Percentiles rank a stretch among this genome's conserved stretches.
These are phyloP conservation scores for Fusarium pseudoanthophilum DNA, from an alignment of 2,329 filamentous ascomycete species.

Conservation along the genomic window DNA sequence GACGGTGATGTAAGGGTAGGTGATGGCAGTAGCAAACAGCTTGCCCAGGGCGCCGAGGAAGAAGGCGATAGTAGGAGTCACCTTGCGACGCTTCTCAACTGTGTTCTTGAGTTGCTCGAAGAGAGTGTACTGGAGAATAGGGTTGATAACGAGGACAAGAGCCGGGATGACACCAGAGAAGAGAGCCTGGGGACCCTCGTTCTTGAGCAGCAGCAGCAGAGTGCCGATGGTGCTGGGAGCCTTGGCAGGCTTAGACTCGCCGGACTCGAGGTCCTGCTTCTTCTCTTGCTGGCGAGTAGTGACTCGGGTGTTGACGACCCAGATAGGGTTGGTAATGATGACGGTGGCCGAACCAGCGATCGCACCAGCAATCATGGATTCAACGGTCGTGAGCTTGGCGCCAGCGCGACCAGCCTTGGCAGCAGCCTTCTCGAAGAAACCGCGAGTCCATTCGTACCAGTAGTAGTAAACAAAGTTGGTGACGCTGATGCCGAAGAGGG, in stretches of 20 bases:
- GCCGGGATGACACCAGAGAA: conserved; percentile 95
- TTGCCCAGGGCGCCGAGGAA: conserved; percentile 93
- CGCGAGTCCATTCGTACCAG: conserved; percentile 98
- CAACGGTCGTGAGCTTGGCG: conserved; percentile 87
- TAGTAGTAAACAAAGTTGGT: conserved; percentile 99
- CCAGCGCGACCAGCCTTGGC: conserved; percentile 75
- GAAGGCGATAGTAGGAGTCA: conserved; percentile 90
- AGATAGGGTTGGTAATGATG: conserved; percentile 97
- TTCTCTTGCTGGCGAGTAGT: conserved; percentile 80
- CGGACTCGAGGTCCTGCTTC: conserved; percentile 57
- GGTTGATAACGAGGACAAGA: conserved; percentile 94
- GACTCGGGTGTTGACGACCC: conserved; percentile 99
- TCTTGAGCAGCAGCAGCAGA: conserved; percentile 79
- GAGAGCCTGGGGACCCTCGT: conserved; percentile 86
- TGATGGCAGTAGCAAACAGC: conserved; percentile 91
- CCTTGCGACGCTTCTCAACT: conserved; percentile 76
- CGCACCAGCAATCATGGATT: conserved; percentile 95
- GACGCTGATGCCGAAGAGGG: conserved; percentile 95
- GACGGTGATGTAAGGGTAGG: conserved; percentile 98
- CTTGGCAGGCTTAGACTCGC: conserved; percentile 55
- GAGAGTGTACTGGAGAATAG: conserved; percentile 97
- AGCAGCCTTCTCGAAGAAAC: conserved; percentile 85
- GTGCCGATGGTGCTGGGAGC: conserved; percentile 82
- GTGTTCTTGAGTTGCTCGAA: conserved; percentile 98
- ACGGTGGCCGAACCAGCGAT: conserved; percentile 95